Base-by-base conservation (phyloP, 164 flowering plant species). In the Brasenia schreberi region DNA sequence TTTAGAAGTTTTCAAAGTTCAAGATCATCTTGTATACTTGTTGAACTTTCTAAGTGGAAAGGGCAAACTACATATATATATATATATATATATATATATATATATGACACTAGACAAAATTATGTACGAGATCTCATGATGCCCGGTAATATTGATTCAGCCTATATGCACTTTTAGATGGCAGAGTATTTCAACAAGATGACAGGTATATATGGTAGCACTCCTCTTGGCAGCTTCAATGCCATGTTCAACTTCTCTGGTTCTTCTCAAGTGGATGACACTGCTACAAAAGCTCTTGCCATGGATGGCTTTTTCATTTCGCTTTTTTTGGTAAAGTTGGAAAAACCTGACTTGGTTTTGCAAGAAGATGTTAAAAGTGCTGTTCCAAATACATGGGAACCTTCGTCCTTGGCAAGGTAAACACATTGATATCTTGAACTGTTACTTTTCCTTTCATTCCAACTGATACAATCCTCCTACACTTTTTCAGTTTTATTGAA, bases 181-280 rank as follows among this genome's bases (percentile, higher is more conserved):
- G 95, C 94, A 33, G 81, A 73, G 73, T 70, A 76, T 75, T 91
- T 94, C 81, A 94, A 91, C 72, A 71, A 79, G 78, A 80, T 76
- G 72, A 83, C 96, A 0, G 81, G 79, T 65, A 74, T 91, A 70
- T 72, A 81, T 39, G 97, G 92, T 56, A 42, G 65, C 18, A 77
- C 81, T 67, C 97, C 97, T 33, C 92, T 94, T 59, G 99, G 99
- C 72, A 82, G 92, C 82, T 91, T 94, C 68, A 91, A 94, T 78
- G 81, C 96, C 64, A 89, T 89, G 97, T 94, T 94, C 82, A 94
- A 91, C 77, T 89, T 89, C 75, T 89, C 93, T 71, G 97, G 99
- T 19, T 85, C 85, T 66, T 81, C 86, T 89, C 88, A 84, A 77
- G 76, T 80, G 16, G 98, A 94, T 81, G 90, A 90, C 19, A 86